Conservation (phyloP, 495 filamentous ascomycete genomes). For the Penicillium manginii region DNA sequence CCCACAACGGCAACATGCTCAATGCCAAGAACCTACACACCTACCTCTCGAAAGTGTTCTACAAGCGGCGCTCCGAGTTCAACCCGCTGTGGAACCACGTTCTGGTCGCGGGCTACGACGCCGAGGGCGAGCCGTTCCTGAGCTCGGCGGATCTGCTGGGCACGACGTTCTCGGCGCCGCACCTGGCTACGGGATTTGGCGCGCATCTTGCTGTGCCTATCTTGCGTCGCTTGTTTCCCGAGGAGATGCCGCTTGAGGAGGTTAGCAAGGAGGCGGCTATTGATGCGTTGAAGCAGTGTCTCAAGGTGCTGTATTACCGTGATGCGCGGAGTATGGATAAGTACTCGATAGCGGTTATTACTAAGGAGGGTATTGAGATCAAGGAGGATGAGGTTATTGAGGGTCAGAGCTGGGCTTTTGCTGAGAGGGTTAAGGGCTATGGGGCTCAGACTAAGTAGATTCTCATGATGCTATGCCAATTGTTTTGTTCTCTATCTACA, state of each 20-base stretch:
- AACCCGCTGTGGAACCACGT: constrained; percentile 97
- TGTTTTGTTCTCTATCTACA: constrained; percentile 8
- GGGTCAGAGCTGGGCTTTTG: constrained; percentile 96
- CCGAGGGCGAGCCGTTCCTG: constrained; percentile 79
- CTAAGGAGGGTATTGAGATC: constrained; percentile 78
- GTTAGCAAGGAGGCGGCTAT: constrained; percentile 81
- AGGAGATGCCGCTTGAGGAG: constrained; percentile 71
- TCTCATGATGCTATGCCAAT: background rate
- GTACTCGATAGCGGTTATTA: constrained; percentile 89
- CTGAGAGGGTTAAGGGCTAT: constrained; percentile 80
- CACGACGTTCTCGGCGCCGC: constrained; percentile 84
- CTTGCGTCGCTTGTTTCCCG: constrained; percentile 77
- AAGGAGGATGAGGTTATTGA: constrained; percentile 77
- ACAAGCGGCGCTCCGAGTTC: constrained; percentile 90
- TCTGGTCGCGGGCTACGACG: constrained; percentile 86
- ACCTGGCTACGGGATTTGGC: constrained; percentile 91
- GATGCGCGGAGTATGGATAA: constrained; percentile 90
- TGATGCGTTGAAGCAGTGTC: constrained; percentile 79
- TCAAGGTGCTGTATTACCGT: constrained; percentile 98
- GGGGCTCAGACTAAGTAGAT: constrained; percentile 65
- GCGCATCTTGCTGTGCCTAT: constrained; percentile 91
- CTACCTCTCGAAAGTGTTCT: constrained; percentile 92
- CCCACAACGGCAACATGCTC: constrained; percentile 59
- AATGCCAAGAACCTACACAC: constrained; percentile 94
- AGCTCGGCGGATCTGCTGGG: constrained; percentile 89